Evolutionary conservation across 306 rosid genomes (phyloP).

Genomic region (Vigna mungo): DNA sequence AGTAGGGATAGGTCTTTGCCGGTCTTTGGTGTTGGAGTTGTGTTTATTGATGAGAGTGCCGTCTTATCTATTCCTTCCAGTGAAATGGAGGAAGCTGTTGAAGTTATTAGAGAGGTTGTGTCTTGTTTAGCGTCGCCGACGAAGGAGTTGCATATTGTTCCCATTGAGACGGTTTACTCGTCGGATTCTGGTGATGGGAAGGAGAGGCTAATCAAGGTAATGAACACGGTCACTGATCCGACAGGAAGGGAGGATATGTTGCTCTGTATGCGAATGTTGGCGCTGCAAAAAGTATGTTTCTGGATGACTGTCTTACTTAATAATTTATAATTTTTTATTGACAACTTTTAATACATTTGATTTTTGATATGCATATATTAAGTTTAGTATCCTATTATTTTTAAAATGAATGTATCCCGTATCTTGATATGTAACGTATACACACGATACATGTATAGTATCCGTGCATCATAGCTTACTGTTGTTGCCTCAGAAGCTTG

Average conservation of each 20-base stretch:
- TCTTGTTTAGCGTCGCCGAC: constrained; percentile 63
- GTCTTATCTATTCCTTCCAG: constrained; percentile 53
- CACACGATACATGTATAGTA: no score
- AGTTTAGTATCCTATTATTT: no score
- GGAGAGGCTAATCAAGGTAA: constrained; percentile 55
- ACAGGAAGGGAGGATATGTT: constrained; percentile 90
- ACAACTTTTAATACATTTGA: no score
- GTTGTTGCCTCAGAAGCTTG: constrained; percentile 24
- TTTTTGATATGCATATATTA: no score
- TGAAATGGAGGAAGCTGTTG: constrained; percentile 54
- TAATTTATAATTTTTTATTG: no score
- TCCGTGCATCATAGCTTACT: neutral
- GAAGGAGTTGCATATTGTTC: constrained; percentile 74
- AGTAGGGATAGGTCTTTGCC: constrained; percentile 87
- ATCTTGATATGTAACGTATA: no score
- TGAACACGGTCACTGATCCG: constrained; percentile 63
- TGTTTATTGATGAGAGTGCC: constrained; percentile 73
- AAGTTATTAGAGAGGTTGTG: constrained; percentile 61
- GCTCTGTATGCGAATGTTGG: constrained; percentile 72
- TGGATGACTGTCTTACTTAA: constrained; percentile 1
- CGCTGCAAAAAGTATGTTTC: constrained; percentile 79
- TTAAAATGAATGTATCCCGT: no score
- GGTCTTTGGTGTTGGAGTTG: constrained; percentile 90
- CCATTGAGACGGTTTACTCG: constrained; percentile 68
- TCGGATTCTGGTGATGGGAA: constrained; percentile 57